Conservation (phyloP, 331 rosid species). For the Telfairia occidentalis region DNA sequence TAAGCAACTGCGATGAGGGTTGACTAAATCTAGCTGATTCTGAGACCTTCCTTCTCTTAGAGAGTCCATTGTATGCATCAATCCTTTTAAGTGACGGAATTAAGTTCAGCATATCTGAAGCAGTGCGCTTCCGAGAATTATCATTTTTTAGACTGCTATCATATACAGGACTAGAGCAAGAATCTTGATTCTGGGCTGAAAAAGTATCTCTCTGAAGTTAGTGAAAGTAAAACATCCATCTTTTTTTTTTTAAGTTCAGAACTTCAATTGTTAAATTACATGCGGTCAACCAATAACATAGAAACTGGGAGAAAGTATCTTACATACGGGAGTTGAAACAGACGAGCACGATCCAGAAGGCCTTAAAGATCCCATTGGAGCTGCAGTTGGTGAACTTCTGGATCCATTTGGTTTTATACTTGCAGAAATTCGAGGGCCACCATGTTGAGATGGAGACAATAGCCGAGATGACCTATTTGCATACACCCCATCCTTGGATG, state of each 20-base stretch:
- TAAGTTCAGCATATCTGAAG: constrained; percentile 59
- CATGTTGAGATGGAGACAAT: constrained; percentile 58
- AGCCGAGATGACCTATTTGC: constrained; percentile 49
- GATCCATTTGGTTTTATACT: constrained; percentile 49
- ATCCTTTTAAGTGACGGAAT: constrained; percentile 77
- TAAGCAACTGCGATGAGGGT: constrained; percentile 32
- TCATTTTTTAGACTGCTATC: constrained; percentile 44
- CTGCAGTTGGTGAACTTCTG: constrained; percentile 29
- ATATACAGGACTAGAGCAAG: constrained; percentile 29
- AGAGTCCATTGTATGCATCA: constrained; percentile 28
- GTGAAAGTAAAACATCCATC: not conserved
- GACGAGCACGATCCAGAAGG: constrained; percentile 48
- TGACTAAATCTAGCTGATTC: constrained; percentile 32
- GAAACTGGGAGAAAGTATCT: constrained; percentile 37
- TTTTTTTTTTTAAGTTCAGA: not conserved
- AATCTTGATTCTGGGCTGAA: constrained; percentile 67
- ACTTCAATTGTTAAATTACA: constrained; percentile 3
- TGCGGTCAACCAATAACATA: constrained; percentile 13
- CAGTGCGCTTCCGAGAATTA: constrained; percentile 58
- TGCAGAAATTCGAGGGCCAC: constrained; percentile 41
- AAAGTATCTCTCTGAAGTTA: constrained; percentile 24
- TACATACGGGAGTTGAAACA: constrained; percentile 70
- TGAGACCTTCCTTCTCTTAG: constrained; percentile 57
- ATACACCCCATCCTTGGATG: constrained; percentile 46
- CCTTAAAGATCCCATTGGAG: constrained; percentile 41